Conservation (phyloP, 2,329 filamentous ascomycete genomes). For the Magnaporthiopsis incrustans region DNA sequence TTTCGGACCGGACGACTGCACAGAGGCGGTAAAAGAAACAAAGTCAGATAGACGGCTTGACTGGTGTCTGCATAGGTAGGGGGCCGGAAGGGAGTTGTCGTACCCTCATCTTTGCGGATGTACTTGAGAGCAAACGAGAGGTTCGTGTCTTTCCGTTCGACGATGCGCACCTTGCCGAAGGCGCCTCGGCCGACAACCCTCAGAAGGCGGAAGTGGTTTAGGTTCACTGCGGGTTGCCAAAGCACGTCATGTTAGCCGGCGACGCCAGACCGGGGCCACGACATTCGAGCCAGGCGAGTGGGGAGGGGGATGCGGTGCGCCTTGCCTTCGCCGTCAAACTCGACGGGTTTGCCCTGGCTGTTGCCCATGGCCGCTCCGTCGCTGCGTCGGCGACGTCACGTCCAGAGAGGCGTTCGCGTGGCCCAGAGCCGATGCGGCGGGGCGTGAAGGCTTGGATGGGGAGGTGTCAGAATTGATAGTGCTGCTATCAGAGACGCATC, state of each 20-base stretch:
- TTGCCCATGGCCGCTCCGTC: conserved; percentile 64
- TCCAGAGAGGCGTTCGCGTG: neutral
- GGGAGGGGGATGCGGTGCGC: conserved; percentile 14
- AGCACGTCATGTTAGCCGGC: neutral
- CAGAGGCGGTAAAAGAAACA: conserved; percentile 9
- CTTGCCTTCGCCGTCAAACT: conserved; percentile 87
- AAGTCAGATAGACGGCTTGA: neutral
- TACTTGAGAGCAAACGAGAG: conserved; percentile 96
- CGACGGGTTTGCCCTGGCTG: conserved; percentile 86
- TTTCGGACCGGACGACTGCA: conserved; percentile 90
- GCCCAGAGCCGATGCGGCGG: no score
- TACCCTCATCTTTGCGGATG: conserved; percentile 97
- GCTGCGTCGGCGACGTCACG: neutral
- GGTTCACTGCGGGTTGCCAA: conserved; percentile 57
- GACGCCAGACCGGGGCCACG: no score
- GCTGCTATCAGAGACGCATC: neutral
- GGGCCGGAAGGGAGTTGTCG: conserved; percentile 18
- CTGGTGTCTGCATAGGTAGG: neutral
- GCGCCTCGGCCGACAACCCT: conserved; percentile 95
- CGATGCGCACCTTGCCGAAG: conserved; percentile 97
- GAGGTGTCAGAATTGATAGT: neutral
- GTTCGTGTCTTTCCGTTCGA: conserved; percentile 92
- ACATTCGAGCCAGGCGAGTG: conserved; percentile 1
- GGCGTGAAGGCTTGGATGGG: neutral
- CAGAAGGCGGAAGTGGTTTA: conserved; percentile 93